Evolutionary conservation across 148 eudicot species (phyloP), one percentile per base, ranked within the genome.

Genomic region (Chenopodium quinoa): DNA sequence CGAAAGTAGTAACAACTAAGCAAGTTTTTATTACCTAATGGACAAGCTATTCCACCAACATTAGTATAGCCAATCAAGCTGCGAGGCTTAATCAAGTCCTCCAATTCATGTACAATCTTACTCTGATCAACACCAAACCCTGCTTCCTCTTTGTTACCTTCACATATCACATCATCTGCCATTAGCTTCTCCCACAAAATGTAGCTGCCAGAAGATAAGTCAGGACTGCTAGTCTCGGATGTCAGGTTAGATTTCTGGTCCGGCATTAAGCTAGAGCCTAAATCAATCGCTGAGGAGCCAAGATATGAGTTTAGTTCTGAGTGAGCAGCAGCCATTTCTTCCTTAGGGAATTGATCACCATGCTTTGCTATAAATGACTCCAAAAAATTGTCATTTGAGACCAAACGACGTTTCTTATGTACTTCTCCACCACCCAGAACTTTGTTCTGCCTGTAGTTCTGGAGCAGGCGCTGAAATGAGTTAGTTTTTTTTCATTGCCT

Each of bases 151-250:
- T 44, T 73, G 29, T 77, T 47, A 29, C 71, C 85, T 77, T 89
- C 93, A 22, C 80, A 81, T 27, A 90, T 87, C 87, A 92, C 81
- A 58, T 88, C 92, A 73, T 94, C 97, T 47, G 86, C 92, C 92
- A 89, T 80, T 17, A 94, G 75, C 78, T 90, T 92, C 80, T 91
- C 93, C 95, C 93, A 92, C 83, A 92, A 54, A 22, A 91, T 74
- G 60, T 83, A 88, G 77, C 79, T 89, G 71, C 87, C 93, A 2
- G 90, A 75, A 14, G 79, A 78, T 12, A 83, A 69, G 14, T 86
- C 92, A 0, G 79, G n/a, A 81, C 84, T 78, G 54, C 77, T 75
- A 16, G 78, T 85, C 76, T 78, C 88, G 0, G 89, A 78, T 7
- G 68, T 65, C 73, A 48, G 77, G 71, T 84, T 80, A 1, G 84